Conservation (phyloP, 768 basidiomycete genomes). For the Hygrophorus pudorinus region DNA sequence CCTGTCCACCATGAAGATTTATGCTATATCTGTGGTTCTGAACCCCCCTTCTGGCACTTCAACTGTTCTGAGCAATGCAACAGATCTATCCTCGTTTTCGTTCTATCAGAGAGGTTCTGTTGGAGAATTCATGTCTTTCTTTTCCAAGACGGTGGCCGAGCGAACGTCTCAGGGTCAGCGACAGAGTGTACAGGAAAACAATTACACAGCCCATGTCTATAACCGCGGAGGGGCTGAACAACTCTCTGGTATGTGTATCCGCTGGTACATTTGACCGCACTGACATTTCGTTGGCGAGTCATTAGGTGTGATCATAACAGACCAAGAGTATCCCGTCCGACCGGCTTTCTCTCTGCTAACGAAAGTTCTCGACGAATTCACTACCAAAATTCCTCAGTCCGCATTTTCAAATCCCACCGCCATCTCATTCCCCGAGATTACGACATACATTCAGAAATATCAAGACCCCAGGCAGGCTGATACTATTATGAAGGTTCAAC, state of each 20-base stretch:
- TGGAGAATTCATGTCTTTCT: slow-evolving; percentile 89
- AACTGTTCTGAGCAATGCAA: slow-evolving; percentile 55
- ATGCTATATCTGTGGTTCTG: slow-evolving; percentile 63
- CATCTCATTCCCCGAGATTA: slow-evolving; percentile 70
- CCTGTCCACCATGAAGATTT: slow-evolving; percentile 74
- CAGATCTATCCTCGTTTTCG: slow-evolving; percentile 82
- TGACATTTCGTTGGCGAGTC: neutral
- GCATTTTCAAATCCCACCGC: slow-evolving; percentile 54
- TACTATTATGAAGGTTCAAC: slow-evolving; percentile 96
- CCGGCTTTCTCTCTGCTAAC: slow-evolving; percentile 93
- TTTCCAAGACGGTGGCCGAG: slow-evolving; percentile 86
- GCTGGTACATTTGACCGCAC: slow-evolving; percentile 4
- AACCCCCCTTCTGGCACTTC: slow-evolving; percentile 55
- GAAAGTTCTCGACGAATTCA: slow-evolving; percentile 90
- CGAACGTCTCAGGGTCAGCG: slow-evolving; percentile 81
- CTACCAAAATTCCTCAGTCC: slow-evolving; percentile 64
- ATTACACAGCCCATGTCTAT: slow-evolving; percentile 89
- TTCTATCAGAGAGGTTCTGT: slow-evolving; percentile 90
- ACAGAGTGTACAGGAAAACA: slow-evolving; percentile 91
- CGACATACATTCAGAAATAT: slow-evolving; percentile 78
- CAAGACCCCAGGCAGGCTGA: slow-evolving; percentile 97
- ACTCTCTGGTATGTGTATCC: slow-evolving; percentile 55
- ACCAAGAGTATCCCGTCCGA: slow-evolving; percentile 93
- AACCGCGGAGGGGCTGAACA: slow-evolving; percentile 81
- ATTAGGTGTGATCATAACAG: slow-evolving; percentile 86